Percentiles rank a stretch among this genome's conserved stretches.
Conservation (phyloP, 257 asterid genomes). For the Cruciata laevipes region DNA sequence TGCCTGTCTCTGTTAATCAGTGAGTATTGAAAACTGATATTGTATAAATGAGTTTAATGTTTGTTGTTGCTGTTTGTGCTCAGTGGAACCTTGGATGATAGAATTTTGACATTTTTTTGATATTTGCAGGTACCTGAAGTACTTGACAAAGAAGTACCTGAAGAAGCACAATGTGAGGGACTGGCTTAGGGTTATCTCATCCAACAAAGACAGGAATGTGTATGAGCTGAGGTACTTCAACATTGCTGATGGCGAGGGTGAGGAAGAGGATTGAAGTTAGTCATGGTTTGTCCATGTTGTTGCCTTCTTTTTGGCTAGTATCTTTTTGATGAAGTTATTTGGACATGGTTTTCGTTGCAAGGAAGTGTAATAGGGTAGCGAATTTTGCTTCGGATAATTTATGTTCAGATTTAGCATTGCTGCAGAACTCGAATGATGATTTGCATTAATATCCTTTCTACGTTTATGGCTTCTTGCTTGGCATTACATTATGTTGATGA, state of each 20-base stretch:
- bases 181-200: conserved; percentile 46
- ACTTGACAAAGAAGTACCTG: conserved; percentile 42
- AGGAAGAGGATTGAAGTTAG: conserved; percentile 22
- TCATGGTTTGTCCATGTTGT: background rate
- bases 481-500: background rate
- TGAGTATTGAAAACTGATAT: no score
- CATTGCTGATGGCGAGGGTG: conserved; percentile 46
- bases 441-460: background rate
- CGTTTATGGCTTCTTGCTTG: background rate
- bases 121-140: conserved; percentile 31
- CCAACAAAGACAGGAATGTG: conserved; percentile 43
- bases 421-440: background rate
- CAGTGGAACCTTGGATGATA: background rate
- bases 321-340: background rate
- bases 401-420: background rate
- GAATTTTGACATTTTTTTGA: background rate
- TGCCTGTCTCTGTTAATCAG: no score
- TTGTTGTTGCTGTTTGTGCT: background rate
- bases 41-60: background rate
- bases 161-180: conserved; percentile 48
- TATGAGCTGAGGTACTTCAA: conserved; percentile 49
- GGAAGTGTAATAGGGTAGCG: conserved; percentile 5
- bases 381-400: background rate
- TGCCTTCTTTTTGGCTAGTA: background rate
- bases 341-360: conserved; percentile 9